Evolutionary conservation across 2,329 filamentous ascomycete species (phyloP).

Genomic region (Graphilbum sp.): DNA sequence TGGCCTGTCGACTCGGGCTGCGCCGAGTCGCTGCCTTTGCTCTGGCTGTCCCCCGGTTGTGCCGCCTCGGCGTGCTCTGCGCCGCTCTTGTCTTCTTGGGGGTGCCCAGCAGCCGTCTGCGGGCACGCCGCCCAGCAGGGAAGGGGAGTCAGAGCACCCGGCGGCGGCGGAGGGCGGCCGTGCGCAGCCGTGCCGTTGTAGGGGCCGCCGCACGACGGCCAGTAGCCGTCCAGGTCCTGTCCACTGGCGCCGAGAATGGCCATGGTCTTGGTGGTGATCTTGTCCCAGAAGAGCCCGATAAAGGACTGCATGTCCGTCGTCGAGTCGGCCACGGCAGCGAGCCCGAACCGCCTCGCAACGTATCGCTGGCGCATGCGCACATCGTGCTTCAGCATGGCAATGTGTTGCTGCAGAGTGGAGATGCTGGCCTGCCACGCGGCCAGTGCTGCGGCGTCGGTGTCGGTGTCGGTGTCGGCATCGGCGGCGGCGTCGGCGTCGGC

Average conservation of each 20-base stretch:
- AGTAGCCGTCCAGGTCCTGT: not conserved
- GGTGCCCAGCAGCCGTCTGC: no score
- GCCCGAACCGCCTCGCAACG: conserved; percentile 6
- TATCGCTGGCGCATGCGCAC: conserved; percentile 6
- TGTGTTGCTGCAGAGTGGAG: conserved; percentile 3
- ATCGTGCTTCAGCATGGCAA: conserved; percentile 5
- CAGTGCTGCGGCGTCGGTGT: conserved; percentile 5
- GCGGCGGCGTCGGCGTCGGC: not conserved
- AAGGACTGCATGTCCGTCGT: conserved; percentile 21
- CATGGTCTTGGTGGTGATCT: not conserved
- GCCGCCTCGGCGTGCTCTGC: no score
- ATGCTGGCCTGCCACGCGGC: conserved; percentile 7
- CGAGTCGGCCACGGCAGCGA: not conserved
- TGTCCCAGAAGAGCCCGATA: conserved; percentile 18
- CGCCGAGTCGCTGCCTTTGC: no score
- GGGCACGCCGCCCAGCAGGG: no score
- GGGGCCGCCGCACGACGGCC: not conserved
- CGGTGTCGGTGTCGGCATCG: not conserved
- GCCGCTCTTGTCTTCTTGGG: no score
- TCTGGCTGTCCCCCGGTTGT: no score
- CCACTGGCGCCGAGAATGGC: not conserved
- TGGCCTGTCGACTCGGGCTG: no score
- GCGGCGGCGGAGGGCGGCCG: not conserved
- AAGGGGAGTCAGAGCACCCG: not conserved
- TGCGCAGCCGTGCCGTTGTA: not conserved